These are phyloP conservation scores for Suhomyces ambrosiae DNA, from an alignment of 1,139 yeast species.

Conservation along the genomic window DNA sequence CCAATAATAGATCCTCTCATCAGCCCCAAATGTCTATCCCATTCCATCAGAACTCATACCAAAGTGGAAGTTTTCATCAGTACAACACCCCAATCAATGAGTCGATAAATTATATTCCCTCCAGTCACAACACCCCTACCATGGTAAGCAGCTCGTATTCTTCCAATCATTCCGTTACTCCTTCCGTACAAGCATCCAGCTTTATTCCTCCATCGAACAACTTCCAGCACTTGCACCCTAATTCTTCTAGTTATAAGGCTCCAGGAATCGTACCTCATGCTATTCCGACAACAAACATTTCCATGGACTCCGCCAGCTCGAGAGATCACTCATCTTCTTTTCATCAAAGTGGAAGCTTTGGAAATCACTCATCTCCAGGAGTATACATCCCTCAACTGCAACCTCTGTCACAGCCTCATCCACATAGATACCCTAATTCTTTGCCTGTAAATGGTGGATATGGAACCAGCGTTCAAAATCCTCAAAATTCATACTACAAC, in stretches of 20 bases:
- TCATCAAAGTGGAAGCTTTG: conserved; percentile 8
- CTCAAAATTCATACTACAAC: conserved; percentile 6
- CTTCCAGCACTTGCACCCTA: conserved; percentile 18
- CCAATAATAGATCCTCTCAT: conserved; percentile 7
- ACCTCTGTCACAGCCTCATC: conserved; percentile 6
- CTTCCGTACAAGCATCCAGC: conserved; percentile 22
- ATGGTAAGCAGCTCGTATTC: conserved; percentile 52
- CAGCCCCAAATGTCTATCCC: conserved; percentile 10
- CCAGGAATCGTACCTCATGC: conserved; percentile 19
- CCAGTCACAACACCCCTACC: conserved; percentile 58
- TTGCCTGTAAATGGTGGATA: conserved; percentile 12
- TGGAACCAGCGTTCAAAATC: conserved; percentile 3
- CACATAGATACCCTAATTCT: conserved; percentile 13
- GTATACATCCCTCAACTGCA: conserved; percentile 12
- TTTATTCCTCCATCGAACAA: conserved; percentile 16
- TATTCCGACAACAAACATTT: conserved; percentile 51
- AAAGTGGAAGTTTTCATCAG: conserved; percentile 12
- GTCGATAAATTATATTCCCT: conserved; percentile 42
- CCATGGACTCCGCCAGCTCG: conserved; percentile 48
- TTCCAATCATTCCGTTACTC: conserved; percentile 45
- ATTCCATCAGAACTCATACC: conserved; percentile 12
- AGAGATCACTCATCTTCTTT: conserved; percentile 25
- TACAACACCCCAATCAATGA: conserved; percentile 22
- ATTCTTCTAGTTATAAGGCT: conserved; percentile 14
- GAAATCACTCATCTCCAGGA: conserved; percentile 7